Evolutionary conservation across 768 basidiomycete genomes (phyloP), one percentile per base, ranked within the genome.

Genomic region (Serpula lacrymans): DNA sequence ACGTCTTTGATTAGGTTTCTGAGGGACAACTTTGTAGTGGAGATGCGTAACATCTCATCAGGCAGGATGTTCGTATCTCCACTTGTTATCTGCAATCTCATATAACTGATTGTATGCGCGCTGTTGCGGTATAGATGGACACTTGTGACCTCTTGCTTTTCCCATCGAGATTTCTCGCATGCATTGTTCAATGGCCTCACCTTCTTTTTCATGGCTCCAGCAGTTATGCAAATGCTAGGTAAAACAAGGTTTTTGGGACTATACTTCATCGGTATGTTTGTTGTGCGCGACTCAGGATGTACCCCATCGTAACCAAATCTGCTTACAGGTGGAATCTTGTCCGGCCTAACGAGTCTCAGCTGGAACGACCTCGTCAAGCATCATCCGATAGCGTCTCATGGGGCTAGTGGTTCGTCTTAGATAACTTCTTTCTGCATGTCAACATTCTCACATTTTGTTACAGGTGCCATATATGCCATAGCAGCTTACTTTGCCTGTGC

Each of bases 111-210:
- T 31, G 7, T 34, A 25, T 36, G 35, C 37, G n/a, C 6, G 31
- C 22, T 21, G 12, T 25, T 28, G 20, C 17, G 16, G 3, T 34
- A 11, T 39, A 91, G 88, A 55, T 90, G 86, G 85, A 88, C 85
- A 1, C 64, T 80, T 18, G 48, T 88, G 8, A 85, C 88, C 0
- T 67, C 76, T 13, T 71, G 69, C 44, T 91, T 92, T 67, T 87
- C 86, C 4, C 87, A 90, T 51, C 59, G 70, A 48, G 68, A 72
- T 21, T 27, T 70, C n/a, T 47, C 55, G 1, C 88, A 90, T 53
- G 73, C 85, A 3, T 47, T 87, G n/a, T 70, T 88, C 58, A 90
- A 90, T 52, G 78, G 77, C n/a, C 73, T 88, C 53, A 80, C 83
- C 0, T 87, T 78, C 61, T 88, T 71, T 60, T 90, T 85, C 64